Base-by-base conservation (phyloP, 2,329 filamentous ascomycete genomes). In the Hypoxylon sp. region DNA sequence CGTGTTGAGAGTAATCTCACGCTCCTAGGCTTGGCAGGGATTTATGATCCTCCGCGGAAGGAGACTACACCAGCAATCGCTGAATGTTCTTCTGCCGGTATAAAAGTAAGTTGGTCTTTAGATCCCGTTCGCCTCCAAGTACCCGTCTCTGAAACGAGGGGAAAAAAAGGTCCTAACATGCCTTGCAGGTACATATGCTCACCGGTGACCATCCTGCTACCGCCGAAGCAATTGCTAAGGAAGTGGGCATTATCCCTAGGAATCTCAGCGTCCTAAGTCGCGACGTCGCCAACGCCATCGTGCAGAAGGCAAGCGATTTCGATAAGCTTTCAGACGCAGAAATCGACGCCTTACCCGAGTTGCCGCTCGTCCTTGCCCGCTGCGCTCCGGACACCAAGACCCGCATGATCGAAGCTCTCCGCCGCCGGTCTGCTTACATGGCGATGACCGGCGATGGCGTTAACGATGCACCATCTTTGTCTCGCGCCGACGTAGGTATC, bases 401-500 rank as follows among this genome's bases (percentile, higher is more conserved):
- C 3, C 90, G 93, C 65, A 97, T 97, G 93, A 94, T 97, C 56
- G 92, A 94, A 73, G 93, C 93, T 5, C 87, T 97, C 15, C 92
- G 94, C 71, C 89, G 93, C 15, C 90, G 93, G 44, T 86, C 87
- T 21, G 87, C 87, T 19, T 95, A 92, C 79, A 93, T 91, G 79
- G 93, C 93, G 65, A 96, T 97, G 93, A 96, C 93, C 17, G 93
- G 93, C 65, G 93, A 97, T 74, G 93, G 93, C 51, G 93, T 96
- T 69, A 97, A 97, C 76, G 93, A 97, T 76, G 92, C 92, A 1
- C 93, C 93, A 0, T 93, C 92, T 3, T 85, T 97, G 35, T 92
- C 93, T 73, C 87, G 88, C 48, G 91, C 93, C 2, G 93, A 97
- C 75, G 92, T 97, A 5, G 93, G 92, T 70, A 97, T 96, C 72